A percentile compares a stretch with the other conserved stretches of the same genome.
Evolutionary conservation across 2,329 filamentous ascomycete genomes (phyloP).

Genomic region (Calonectria multiphialidica): DNA sequence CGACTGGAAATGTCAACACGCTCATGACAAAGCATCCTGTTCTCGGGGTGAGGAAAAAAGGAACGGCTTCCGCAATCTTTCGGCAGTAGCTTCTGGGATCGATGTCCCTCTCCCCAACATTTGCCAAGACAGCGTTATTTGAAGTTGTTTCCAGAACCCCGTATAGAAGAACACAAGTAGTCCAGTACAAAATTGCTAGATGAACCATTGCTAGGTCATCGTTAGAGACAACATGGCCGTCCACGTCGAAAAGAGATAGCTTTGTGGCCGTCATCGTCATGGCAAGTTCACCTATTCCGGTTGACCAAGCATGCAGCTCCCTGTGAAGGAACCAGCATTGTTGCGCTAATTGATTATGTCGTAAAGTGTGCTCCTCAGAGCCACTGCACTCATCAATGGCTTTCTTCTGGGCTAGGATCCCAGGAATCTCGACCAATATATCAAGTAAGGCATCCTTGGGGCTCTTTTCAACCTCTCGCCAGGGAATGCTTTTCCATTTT

Average conservation of each 20-base stretch:
- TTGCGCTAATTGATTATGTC: neutral
- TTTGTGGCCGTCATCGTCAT: neutral
- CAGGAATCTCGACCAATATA: constrained; percentile 1
- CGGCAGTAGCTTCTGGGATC: neutral
- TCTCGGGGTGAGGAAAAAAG: neutral
- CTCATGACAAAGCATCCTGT: neutral
- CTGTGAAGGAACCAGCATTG: neutral
- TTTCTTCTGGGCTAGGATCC: neutral
- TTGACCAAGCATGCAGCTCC: neutral
- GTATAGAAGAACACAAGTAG: constrained; percentile 4
- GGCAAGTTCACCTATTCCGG: neutral
- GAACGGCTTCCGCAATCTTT: neutral
- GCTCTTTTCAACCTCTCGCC: neutral
- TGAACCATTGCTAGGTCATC: constrained; percentile 1
- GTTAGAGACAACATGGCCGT: neutral
- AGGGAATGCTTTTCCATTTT: constrained; percentile 10
- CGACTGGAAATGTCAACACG: neutral
- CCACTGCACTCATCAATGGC: neutral
- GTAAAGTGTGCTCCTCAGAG: neutral
- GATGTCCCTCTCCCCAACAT: neutral
- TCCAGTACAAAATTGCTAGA: neutral
- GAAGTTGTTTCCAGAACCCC: neutral
- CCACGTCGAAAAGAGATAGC: neutral
- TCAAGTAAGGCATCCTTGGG: constrained; percentile 11
- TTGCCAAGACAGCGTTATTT: neutral